Evolutionary conservation across 2,329 filamentous ascomycete genomes (phyloP).

Genomic region (Penicillium crustosum): DNA sequence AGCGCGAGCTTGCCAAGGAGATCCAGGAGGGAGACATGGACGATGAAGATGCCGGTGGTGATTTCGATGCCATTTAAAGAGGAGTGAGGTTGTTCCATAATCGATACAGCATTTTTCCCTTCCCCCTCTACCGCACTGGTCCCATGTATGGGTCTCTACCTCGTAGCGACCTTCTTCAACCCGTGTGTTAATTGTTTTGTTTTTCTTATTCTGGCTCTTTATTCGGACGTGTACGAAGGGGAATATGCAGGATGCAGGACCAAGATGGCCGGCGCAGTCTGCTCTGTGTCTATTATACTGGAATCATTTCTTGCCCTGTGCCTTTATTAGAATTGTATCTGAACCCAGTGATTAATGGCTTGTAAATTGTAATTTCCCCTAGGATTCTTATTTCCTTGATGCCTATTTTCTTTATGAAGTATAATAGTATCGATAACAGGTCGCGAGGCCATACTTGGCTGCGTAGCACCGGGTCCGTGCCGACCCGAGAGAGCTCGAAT

Average conservation of each 20-base stretch:
- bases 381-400: not conserved
- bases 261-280: slow-evolving; percentile 28
- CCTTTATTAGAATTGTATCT: not conserved
- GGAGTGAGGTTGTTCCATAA: slow-evolving; percentile 15
- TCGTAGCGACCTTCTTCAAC: slow-evolving; percentile 24
- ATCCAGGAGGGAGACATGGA: slow-evolving; percentile 97
- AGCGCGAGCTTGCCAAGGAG: slow-evolving; percentile 97
- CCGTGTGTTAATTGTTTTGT: slow-evolving; percentile 32
- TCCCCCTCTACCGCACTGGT: slow-evolving; percentile 12
- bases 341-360: not conserved
- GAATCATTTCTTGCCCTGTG: slow-evolving; percentile 23
- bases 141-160: slow-evolving; percentile 18
- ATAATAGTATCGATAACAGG: not conserved
- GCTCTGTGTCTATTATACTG: slow-evolving; percentile 30
- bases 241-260: slow-evolving; percentile 29
- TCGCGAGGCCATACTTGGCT: not conserved
- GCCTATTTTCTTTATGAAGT: not conserved
- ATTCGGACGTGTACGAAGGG: slow-evolving; percentile 30
- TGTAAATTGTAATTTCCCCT: not conserved
- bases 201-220: slow-evolving; percentile 16
- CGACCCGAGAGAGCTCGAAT: slow-evolving; percentile 30
- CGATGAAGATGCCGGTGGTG: slow-evolving; percentile 90
- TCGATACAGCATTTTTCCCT: slow-evolving; percentile 22
- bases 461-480: slow-evolving; percentile 25
- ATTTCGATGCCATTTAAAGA: slow-evolving; percentile 89